Percentiles rank a stretch among this genome's conserved stretches.
phyloP scores from a whole-genome alignment of 257 asterid genomes.

The Nicotiana obtusifolia region DNA sequence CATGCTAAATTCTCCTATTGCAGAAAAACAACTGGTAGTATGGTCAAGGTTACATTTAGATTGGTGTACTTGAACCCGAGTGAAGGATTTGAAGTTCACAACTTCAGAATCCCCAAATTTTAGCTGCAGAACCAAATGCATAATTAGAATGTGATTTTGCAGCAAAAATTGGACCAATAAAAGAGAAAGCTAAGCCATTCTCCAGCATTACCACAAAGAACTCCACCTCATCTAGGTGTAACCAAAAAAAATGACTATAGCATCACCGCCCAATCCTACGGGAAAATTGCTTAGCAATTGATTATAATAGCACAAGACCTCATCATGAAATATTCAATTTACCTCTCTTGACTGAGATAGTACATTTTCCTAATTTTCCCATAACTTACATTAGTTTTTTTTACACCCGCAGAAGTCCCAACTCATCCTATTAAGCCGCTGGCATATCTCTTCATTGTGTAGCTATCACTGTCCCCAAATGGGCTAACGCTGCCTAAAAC shows the following conservation, averaged over 20 bases:
- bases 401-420: background rate
- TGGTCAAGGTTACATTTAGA: background rate
- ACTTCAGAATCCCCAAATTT: background rate
- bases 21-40: background rate
- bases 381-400: background rate
- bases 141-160: background rate
- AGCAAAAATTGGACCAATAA: background rate
- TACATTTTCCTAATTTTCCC: background rate
- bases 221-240: background rate
- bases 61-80: background rate
- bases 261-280: background rate
- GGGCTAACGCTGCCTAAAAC: background rate
- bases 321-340: background rate
- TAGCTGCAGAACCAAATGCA: slow-evolving; percentile 2
- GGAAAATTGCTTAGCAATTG: background rate
- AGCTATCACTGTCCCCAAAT: background rate
- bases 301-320: background rate
- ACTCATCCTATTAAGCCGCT: background rate
- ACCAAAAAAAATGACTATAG: background rate
- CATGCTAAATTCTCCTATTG: background rate
- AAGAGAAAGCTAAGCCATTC: background rate
- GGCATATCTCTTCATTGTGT: background rate
- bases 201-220: background rate
- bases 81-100: background rate
- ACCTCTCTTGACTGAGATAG: background rate